These are phyloP conservation scores for Globisporangium viniferum DNA, from an alignment of 352 stramenopile species.

Conservation along the genomic window DNA sequence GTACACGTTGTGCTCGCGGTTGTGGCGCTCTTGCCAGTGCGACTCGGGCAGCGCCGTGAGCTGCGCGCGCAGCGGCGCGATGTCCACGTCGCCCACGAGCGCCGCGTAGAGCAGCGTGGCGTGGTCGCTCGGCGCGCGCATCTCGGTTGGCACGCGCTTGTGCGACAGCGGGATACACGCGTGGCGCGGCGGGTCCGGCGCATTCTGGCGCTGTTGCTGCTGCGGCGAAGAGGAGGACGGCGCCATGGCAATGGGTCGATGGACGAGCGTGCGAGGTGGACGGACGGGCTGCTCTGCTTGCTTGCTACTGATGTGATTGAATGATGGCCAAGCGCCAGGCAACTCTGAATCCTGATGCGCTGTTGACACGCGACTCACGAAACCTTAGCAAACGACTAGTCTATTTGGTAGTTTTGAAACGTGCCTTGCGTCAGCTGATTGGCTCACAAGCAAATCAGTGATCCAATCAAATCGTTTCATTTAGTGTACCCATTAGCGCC, in stretches of 20 bases:
- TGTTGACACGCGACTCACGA: background rate
- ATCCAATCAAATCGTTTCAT: too few relatives aligned
- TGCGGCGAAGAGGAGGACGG: background rate
- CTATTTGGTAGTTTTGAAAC: too few relatives aligned
- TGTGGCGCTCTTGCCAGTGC: slow-evolving; percentile 46
- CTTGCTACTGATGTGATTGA: background rate
- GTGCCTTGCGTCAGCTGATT: too few relatives aligned
- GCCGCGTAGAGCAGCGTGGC: slow-evolving; percentile 34
- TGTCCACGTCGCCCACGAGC: slow-evolving; percentile 39
- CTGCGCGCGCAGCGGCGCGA: slow-evolving; percentile 31
- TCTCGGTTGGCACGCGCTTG: slow-evolving; percentile 56
- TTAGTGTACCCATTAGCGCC: too few relatives aligned
- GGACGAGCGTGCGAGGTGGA: background rate
- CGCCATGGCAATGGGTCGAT: background rate
- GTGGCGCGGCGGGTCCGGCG: slow-evolving; percentile 32
- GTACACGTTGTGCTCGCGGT: slow-evolving; percentile 73
- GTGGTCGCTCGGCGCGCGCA: slow-evolving; percentile 39
- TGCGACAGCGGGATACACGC: slow-evolving; percentile 44
- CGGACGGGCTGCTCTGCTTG: background rate
- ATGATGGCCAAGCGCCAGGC: background rate
- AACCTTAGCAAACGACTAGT: background rate
- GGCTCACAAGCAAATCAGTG: too few relatives aligned
- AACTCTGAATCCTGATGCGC: background rate
- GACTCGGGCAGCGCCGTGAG: slow-evolving; percentile 30
- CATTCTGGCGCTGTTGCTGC: slow-evolving; percentile 24